These are phyloP conservation scores for Paecilomyces dactylethromorphus DNA, from an alignment of 2,329 filamentous ascomycete genomes.

Conservation along the genomic window DNA sequence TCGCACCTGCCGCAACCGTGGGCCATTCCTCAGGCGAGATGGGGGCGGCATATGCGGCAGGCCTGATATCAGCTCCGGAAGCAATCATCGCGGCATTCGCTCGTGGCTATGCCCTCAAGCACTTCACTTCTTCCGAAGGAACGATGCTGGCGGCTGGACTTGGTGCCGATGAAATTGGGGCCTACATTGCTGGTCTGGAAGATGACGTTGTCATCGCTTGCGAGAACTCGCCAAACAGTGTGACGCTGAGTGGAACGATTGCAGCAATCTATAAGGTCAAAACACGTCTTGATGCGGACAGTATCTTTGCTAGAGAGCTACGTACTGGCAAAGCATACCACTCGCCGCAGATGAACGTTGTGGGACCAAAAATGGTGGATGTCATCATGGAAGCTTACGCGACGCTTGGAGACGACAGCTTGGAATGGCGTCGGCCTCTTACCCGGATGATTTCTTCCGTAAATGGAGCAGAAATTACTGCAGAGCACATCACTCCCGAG, in stretches of 20 bases:
- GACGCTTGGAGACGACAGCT: too few relatives aligned
- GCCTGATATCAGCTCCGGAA: slow-evolving; percentile 35
- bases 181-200: slow-evolving; percentile 1
- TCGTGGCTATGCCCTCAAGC: slow-evolving; percentile 18
- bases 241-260: slow-evolving; percentile 31
- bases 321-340: slow-evolving; percentile 19
- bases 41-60: slow-evolving; percentile 42
- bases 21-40: slow-evolving; percentile 48
- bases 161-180: not conserved
- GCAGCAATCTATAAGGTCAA: slow-evolving; percentile 14
- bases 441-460: too few relatives aligned
- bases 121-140: not conserved
- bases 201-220: slow-evolving; percentile 24
- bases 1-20: slow-evolving; percentile 33
- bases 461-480: too few relatives aligned
- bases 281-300: slow-evolving; percentile 9
- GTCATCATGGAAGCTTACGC: not conserved
- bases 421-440: too few relatives aligned
- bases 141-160: slow-evolving; percentile 16
- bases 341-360: slow-evolving; percentile 16
- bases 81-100: slow-evolving; percentile 36
- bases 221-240: slow-evolving; percentile 29
- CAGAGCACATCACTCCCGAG: too few relatives aligned
- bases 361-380: too few relatives aligned
- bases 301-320: slow-evolving; percentile 14